Percentiles rank a stretch among this genome's conserved stretches.
phyloP scores from a whole-genome alignment of 1,284 basidiomycete species.

The Sanguinoderma infundibulare region DNA sequence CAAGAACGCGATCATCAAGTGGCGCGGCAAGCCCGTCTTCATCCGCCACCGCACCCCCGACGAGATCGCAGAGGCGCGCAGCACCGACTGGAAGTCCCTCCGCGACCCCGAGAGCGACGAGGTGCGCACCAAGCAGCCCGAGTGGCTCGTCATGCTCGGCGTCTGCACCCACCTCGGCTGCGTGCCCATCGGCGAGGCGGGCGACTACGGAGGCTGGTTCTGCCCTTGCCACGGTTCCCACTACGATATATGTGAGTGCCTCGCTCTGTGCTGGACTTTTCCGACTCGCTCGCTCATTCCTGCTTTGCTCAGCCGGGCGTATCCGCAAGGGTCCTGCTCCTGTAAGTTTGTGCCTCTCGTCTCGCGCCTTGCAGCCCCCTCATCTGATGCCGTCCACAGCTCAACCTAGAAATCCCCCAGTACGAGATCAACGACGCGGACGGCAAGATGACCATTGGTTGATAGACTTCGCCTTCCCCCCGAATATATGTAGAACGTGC shows the following conservation, averaged over 20 bases:
- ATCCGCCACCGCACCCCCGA: constrained; percentile 93
- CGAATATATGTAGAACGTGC: constrained; percentile 21
- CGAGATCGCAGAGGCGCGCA: constrained; percentile 95
- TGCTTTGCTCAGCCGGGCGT: constrained; percentile 75
- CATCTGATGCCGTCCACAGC: constrained; percentile 45
- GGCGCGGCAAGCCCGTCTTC: constrained; percentile 99
- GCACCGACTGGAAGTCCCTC: constrained; percentile 83
- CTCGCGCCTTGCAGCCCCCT: constrained; percentile 4
- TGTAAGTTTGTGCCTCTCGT: constrained; percentile 48
- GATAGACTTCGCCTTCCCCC: constrained; percentile 40
- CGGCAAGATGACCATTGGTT: constrained; percentile 92
- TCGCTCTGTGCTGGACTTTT: not conserved
- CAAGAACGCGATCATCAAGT: constrained; percentile 98
- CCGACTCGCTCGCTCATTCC: constrained; percentile 1
- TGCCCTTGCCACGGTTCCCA: constrained; percentile 99
- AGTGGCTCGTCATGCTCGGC: constrained; percentile 98
- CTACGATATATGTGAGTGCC: constrained; percentile 85
- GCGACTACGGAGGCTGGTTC: constrained; percentile 98
- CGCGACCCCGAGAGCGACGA: constrained; percentile 95
- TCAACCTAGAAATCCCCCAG: constrained; percentile 92
- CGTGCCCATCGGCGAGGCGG: constrained; percentile 97
- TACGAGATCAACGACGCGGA: constrained; percentile 90
- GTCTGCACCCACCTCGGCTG: constrained; percentile 99
- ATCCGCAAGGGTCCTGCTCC: constrained; percentile 95
- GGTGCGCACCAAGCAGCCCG: constrained; percentile 89